Base-by-base conservation (phyloP, 208 protist species). In the Trypanosoma vivax region DNA sequence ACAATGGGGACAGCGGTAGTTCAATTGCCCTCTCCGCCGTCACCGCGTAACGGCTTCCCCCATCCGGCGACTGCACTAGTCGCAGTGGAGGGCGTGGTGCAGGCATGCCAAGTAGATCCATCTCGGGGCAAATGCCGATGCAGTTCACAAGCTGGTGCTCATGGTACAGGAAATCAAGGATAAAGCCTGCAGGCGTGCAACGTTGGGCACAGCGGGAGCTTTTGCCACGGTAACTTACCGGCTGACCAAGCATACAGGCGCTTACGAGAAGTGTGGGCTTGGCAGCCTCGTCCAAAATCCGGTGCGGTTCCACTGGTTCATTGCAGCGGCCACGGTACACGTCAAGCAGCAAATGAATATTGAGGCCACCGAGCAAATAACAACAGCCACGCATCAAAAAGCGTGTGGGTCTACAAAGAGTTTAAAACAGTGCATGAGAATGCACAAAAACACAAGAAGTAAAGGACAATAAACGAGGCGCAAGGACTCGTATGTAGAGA, bases 91-190 rank as follows among this genome's bases (percentile, higher is more conserved):
- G 54, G 14, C 86, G 76, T 19, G 86, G 86, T 11, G 56, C 62
- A 0, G 72, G 50, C 42, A 93, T 69, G 10, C 58, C 55, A 9
- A 93, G 70, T 41, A 82, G 43, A 47, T 89, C 61, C 73, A 93
- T 65, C 45, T 93, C 81, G 0, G 86, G 86, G 58, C 86, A 93
- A 23, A 88, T 34, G 0, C 79, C 76, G 35, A 90, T 40, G 29
- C 75, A 79, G 14, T 66, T 56, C 5, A 86, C 31, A 16, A 66
- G n/a, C 38, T 38, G 6, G 31, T 73, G 14, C 24, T 55, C 42
- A 31, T 62, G 50, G 51, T 42, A 65, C 5, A 92, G 46, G 43
- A 66, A 66, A 51, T 88, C 39, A 0, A 73, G 33, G 7, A 86
- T 23, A 46, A 86, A 83, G 9, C 60, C 41, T 2, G 79, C 23